These are phyloP conservation scores for Claviceps maximensis DNA, from an alignment of 2,329 filamentous ascomycete genomes.

Conservation along the genomic window DNA sequence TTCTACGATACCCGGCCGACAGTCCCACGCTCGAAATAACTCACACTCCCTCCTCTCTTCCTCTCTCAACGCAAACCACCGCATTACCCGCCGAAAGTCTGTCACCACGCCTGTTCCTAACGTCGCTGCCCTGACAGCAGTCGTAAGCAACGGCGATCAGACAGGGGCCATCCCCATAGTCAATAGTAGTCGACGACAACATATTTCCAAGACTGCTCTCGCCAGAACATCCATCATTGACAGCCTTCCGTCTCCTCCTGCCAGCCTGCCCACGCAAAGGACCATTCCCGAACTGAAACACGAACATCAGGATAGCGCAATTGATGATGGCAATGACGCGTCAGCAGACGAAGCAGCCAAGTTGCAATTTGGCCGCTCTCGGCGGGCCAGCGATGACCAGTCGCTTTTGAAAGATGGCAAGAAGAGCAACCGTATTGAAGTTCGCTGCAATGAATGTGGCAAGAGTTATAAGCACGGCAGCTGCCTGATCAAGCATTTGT, in stretches of 20 bases:
- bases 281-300: constrained; percentile 35
- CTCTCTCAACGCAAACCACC: constrained; percentile 67
- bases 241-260: constrained; percentile 50
- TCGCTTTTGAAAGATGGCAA: constrained; percentile 72
- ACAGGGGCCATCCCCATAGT: constrained; percentile 43
- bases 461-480: constrained; percentile 99
- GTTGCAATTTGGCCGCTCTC: constrained; percentile 35
- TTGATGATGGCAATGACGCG: constrained; percentile 52
- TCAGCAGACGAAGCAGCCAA: constrained; percentile 41
- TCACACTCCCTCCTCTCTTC: constrained; percentile 69
- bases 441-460: constrained; percentile 94
- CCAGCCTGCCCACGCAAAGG: constrained; percentile 51
- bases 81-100: constrained; percentile 87
- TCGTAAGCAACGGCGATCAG: constrained; percentile 53
- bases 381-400: constrained; percentile 74
- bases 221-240: constrained; percentile 25
- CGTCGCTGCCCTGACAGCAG: constrained; percentile 62
- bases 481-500: constrained; percentile 99
- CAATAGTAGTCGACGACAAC: constrained; percentile 48
- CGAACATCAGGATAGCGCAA: constrained; percentile 45
- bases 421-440: constrained; percentile 69
- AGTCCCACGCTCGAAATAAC: constrained; percentile 59
- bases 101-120: constrained; percentile 65
- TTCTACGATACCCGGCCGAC: constrained; percentile 45
- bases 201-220: constrained; percentile 47